phyloP scores from a whole-genome alignment of 2,329 filamentous ascomycete species.

The Fusarium sp. region DNA sequence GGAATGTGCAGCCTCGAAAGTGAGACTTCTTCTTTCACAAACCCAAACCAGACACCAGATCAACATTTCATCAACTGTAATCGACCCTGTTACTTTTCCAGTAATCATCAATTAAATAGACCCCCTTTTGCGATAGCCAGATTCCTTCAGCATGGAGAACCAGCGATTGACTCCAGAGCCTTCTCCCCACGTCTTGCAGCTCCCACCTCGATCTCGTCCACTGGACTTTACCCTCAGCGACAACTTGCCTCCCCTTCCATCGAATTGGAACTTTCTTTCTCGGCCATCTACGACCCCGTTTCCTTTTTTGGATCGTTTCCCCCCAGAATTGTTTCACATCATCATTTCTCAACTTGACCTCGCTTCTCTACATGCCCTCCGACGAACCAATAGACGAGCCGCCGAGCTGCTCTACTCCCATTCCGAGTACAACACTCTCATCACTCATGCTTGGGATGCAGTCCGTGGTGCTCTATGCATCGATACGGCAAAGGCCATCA shows the following conservation, averaged over 20 bases:
- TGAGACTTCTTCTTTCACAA: neutral
- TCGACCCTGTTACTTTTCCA: neutral
- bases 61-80: neutral
- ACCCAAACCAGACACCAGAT: neutral
- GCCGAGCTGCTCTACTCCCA: constrained; percentile 4
- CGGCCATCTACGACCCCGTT: neutral
- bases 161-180: neutral
- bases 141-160: neutral
- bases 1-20: neutral
- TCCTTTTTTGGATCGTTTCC: neutral
- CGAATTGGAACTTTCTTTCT: neutral
- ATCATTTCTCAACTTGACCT: constrained; percentile 7
- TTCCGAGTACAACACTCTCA: neutral
- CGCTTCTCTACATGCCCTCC: neutral
- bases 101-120: neutral
- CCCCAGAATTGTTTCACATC: neutral
- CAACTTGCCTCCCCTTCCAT: neutral
- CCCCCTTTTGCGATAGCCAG: neutral
- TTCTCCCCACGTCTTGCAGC: neutral
- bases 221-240: neutral
- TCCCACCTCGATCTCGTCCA: neutral
- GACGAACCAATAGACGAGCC: neutral
- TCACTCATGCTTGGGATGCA: constrained; percentile 1
- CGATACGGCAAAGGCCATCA: neutral
- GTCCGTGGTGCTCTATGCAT: neutral